These are phyloP conservation scores for Hansfordia pulvinata DNA, from an alignment of 2,329 filamentous ascomycete genomes.

Conservation along the genomic window DNA sequence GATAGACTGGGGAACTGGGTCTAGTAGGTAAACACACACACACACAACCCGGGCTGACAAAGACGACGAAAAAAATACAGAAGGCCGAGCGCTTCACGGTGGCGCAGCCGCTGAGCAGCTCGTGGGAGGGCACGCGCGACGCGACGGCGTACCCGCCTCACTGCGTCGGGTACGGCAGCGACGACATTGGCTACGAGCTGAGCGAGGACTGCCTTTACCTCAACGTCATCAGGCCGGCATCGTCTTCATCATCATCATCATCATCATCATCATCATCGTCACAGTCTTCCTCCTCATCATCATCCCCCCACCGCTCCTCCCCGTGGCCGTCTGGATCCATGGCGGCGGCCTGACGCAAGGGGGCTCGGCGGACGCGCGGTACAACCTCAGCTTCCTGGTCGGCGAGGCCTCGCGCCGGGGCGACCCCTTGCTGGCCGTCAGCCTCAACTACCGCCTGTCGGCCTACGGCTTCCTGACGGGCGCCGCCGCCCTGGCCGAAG, in stretches of 20 bases:
- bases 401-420: conserved; percentile 24
- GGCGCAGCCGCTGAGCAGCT: conserved; percentile 30
- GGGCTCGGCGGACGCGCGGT: conserved; percentile 28
- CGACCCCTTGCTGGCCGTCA: conserved; percentile 30
- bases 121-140: conserved; percentile 24
- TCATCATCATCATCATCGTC: conserved; percentile 2
- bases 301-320: conserved; percentile 39
- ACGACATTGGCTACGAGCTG: conserved; percentile 8
- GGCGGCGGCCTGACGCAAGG: conserved; percentile 19
- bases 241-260: conserved; percentile 1
- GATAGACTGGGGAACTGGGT: too few relatives aligned
- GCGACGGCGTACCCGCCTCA: conserved; percentile 29
- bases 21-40: conserved; percentile 4
- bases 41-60: too few relatives aligned
- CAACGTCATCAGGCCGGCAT: conserved; percentile 37
- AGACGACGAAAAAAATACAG: too few relatives aligned
- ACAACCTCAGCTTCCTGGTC: conserved; percentile 48
- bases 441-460: conserved; percentile 29
- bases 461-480: conserved; percentile 28
- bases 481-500: conserved; percentile 14
- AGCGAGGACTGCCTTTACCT: conserved; percentile 39
- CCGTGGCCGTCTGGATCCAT: conserved; percentile 46
- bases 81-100: conserved; percentile 33
- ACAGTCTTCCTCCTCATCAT: conserved; percentile 41
- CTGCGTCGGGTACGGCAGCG: conserved; percentile 34